A percentile compares a stretch with the other conserved stretches of the same genome.
Evolutionary conservation across 176 grass and related monocot species (phyloP).

Genomic region (Eremochloa ophiuroides): DNA sequence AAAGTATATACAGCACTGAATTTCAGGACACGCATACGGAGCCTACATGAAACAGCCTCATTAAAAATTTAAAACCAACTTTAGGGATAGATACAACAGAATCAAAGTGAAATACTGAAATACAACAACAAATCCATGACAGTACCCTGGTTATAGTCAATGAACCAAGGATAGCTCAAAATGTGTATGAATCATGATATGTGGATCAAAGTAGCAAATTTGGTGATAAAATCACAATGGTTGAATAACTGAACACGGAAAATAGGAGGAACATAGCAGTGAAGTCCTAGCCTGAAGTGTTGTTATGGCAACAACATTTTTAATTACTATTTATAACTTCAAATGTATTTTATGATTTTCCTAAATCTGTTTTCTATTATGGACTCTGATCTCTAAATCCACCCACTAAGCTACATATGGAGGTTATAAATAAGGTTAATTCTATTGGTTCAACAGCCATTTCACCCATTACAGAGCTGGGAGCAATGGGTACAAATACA

Average conservation of each 20-base stretch:
- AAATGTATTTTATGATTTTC: background rate
- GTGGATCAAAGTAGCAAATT: background rate
- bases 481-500: background rate
- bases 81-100: background rate
- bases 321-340: background rate
- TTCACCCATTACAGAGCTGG: too few relatives aligned
- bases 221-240: background rate
- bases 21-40: background rate
- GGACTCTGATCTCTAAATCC: background rate
- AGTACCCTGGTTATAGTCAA: background rate
- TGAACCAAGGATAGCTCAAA: background rate
- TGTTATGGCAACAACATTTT: background rate
- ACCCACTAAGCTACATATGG: background rate
- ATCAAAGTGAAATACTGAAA: background rate
- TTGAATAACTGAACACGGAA: background rate
- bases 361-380: background rate
- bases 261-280: background rate
- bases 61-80: background rate
- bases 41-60: background rate
- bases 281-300: background rate
- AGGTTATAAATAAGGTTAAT: rapidly evolving
- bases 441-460: background rate
- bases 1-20: background rate
- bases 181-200: background rate
- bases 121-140: background rate